phyloP scores from a whole-genome alignment of 257 asterid species.

The Solanum clarkiae region DNA sequence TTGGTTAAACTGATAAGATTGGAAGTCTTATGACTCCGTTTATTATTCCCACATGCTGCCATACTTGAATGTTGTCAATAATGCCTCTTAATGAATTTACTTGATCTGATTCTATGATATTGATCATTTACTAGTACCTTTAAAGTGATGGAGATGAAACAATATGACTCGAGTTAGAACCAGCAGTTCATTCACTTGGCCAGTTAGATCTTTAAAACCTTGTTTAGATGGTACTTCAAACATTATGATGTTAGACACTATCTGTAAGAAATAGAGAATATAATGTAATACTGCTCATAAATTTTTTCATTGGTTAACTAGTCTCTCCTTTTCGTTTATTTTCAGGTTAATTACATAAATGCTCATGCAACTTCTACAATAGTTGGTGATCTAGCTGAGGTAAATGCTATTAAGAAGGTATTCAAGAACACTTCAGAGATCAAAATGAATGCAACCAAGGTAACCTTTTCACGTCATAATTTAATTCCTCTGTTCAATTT shows the following conservation, averaged over 20 bases:
- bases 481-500: neutral
- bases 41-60: neutral
- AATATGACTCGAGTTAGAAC: neutral
- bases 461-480: neutral
- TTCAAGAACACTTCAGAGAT: conserved; percentile 67
- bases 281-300: neutral
- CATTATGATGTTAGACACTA: neutral
- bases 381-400: conserved; percentile 91
- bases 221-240: neutral
- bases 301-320: neutral
- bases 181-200: neutral
- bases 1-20: neutral
- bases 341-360: conserved; percentile 87
- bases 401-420: conserved; percentile 85
- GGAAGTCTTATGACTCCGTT: neutral
- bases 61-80: neutral
- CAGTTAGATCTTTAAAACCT: neutral
- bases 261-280: neutral
- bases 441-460: conserved; percentile 91
- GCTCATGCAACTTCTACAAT: conserved; percentile 94
- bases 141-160: neutral
- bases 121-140: neutral
- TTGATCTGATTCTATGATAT: neutral
- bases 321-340: neutral
- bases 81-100: neutral